Conservation (phyloP, 1,284 basidiomycete species). For the Tylopilus orsonianus region DNA sequence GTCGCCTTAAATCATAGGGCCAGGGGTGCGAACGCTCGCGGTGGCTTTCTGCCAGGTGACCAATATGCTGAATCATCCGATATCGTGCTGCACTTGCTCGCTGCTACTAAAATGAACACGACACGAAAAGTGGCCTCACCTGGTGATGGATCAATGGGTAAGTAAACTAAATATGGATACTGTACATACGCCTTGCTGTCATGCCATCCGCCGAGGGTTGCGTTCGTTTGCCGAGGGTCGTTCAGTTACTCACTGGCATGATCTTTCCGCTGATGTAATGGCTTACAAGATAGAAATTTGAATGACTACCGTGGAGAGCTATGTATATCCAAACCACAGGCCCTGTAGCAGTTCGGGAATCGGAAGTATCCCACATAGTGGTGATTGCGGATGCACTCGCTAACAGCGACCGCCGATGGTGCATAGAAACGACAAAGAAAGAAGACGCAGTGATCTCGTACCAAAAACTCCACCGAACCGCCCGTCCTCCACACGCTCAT, state of each 20-base stretch:
- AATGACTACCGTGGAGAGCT: neutral
- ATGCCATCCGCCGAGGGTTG: too few relatives aligned
- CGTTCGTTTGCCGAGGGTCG: too few relatives aligned
- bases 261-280: too few relatives aligned
- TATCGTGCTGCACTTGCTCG: neutral
- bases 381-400: neutral
- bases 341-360: neutral
- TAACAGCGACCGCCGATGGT: slow-evolving; percentile 1
- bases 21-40: slow-evolving; percentile 17
- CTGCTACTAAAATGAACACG: neutral
- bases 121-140: too few relatives aligned
- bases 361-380: neutral
- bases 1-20: neutral
- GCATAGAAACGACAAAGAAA: neutral
- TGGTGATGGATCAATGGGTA: too few relatives aligned
- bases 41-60: slow-evolving; percentile 13
- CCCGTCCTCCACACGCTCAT: neutral
- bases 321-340: neutral
- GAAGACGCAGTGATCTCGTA: slow-evolving; percentile 9
- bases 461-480: slow-evolving; percentile 1
- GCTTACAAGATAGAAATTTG: neutral
- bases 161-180: too few relatives aligned
- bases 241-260: too few relatives aligned
- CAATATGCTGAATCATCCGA: neutral
- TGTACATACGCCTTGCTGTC: too few relatives aligned